Conservation (phyloP, 2,329 filamentous ascomycete genomes). For the Sporothrix pallida region DNA sequence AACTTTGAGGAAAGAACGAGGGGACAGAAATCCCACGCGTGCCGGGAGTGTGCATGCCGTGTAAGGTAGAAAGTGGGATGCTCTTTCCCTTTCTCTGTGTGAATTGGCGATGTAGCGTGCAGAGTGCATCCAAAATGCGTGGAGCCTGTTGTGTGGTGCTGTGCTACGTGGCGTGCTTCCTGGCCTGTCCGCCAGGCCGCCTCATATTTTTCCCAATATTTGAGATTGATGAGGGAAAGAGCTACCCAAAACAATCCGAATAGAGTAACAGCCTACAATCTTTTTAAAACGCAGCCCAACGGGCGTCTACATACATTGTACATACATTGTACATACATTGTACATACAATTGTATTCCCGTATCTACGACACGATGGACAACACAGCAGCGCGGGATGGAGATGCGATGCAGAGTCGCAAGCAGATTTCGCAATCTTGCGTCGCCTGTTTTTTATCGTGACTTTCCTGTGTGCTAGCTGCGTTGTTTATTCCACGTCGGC, state of each 20-base stretch:
- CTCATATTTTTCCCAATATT: constrained; percentile 5
- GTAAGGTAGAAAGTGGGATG: constrained; percentile 15
- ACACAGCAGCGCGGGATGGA: constrained; percentile 18
- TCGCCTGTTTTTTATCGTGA: constrained; percentile 12
- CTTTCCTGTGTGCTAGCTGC: neutral
- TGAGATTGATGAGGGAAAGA: neutral
- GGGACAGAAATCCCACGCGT: neutral
- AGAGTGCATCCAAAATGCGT: neutral
- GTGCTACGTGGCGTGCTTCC: constrained; percentile 38
- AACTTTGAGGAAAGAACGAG: no score
- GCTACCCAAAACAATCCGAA: neutral
- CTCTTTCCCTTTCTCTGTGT: neutral
- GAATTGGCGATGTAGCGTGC: neutral
- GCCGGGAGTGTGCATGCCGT: constrained; percentile 9
- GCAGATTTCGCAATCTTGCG: constrained; percentile 14
- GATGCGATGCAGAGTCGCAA: neutral
- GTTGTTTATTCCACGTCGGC: constrained; percentile 3
- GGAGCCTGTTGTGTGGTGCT: constrained; percentile 20
- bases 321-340: no score
- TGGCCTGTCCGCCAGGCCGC: constrained; percentile 32
- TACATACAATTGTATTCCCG: no score
- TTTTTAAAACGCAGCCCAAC: neutral
- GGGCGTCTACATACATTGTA: neutral
- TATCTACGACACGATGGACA: neutral
- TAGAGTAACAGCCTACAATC: neutral